Base-by-base conservation (phyloP, 805 yeast genomes). In the Kazachstania martiniae region DNA sequence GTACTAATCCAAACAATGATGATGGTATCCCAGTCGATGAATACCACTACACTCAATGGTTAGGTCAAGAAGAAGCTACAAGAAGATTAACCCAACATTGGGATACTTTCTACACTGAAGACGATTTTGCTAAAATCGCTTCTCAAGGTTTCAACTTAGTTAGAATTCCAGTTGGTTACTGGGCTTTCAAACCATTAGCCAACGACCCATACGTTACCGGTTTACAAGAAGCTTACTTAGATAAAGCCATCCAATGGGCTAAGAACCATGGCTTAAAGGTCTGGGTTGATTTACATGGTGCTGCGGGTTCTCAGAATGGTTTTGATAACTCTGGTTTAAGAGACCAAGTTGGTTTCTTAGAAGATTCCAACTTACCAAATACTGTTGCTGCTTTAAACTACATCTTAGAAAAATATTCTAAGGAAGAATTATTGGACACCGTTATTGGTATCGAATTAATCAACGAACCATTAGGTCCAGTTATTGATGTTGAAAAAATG, bases 241-340 rank as follows among this genome's bases (percentile, higher is more conserved):
- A 83, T 48, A 59, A 68, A 49, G 94, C 95, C 12, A 59, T 87
- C 26, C 67, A 52, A 12, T 89, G 95, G 95, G 74, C 83, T 27
- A 56, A 71, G 30, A 60, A 63, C 12, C 49, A 75, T 42, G 68
- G 66, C 25, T 51, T 87, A 41, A 76, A 77, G 51, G 94, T 74
- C 16, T 85, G 95, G 95, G 68, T 87, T 27, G 96, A 89, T 56
- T 59, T 87, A 49, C 97, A 87, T 54, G 96, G 96, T 40, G 94
- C 81, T n/a, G 93, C 95, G 21, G 96, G 95, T 15, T 81, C 94
- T 15, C 97, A 87, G 58, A 87, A 87, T 54, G 96, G 96, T 10
- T 89, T 85, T 50, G 97, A 87, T 58, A 87, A 87, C 63, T 83
- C 94, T 7, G 97, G 97, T 18, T 61, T 72, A 40, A 70, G 94